phyloP scores from a whole-genome alignment of 2,329 filamentous ascomycete genomes.

The Fusarium sp. region DNA sequence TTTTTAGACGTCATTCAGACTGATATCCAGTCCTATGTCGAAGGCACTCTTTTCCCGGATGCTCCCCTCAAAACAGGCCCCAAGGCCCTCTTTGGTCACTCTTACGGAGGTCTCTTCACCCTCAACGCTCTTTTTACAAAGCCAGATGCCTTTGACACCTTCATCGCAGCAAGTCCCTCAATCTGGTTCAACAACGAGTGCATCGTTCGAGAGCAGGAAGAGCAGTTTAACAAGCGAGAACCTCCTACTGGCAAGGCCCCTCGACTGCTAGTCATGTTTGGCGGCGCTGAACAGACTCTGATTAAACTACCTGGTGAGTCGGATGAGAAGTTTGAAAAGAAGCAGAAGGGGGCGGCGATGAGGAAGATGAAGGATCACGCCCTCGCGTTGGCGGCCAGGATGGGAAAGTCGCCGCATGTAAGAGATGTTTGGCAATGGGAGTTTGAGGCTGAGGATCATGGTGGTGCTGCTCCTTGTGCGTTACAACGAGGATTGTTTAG shows the following conservation, averaged over 20 bases:
- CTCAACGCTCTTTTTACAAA: slow-evolving; percentile 61
- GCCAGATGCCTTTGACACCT: slow-evolving; percentile 59
- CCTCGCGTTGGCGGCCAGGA: slow-evolving; percentile 39
- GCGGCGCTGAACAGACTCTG: slow-evolving; percentile 52
- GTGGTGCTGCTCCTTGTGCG: slow-evolving; percentile 40
- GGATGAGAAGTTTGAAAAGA: slow-evolving; percentile 49
- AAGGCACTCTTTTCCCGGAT: slow-evolving; percentile 43
- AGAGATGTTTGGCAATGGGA: slow-evolving; percentile 44
- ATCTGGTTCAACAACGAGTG: slow-evolving; percentile 64
- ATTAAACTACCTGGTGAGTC: slow-evolving; percentile 49
- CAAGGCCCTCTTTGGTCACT: slow-evolving; percentile 65
- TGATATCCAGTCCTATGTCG: slow-evolving; percentile 54
- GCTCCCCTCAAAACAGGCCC: slow-evolving; percentile 51
- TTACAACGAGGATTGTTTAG: slow-evolving; percentile 42
- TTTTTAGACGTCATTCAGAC: slow-evolving; percentile 61
- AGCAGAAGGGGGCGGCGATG: slow-evolving; percentile 35
- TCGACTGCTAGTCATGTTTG: slow-evolving; percentile 54
- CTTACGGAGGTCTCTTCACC: slow-evolving; percentile 63
- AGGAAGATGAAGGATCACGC: slow-evolving; percentile 47
- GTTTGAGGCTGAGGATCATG: slow-evolving; percentile 50
- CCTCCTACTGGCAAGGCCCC: slow-evolving; percentile 32
- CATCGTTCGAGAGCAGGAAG: slow-evolving; percentile 54
- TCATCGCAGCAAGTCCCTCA: slow-evolving; percentile 62
- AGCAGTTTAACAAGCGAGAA: slow-evolving; percentile 39
- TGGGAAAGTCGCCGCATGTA: slow-evolving; percentile 37